A percentile compares a stretch with the other conserved stretches of the same genome.
phyloP scores from a whole-genome alignment of 148 eudicot species.

The Rhododendron simsii region DNA sequence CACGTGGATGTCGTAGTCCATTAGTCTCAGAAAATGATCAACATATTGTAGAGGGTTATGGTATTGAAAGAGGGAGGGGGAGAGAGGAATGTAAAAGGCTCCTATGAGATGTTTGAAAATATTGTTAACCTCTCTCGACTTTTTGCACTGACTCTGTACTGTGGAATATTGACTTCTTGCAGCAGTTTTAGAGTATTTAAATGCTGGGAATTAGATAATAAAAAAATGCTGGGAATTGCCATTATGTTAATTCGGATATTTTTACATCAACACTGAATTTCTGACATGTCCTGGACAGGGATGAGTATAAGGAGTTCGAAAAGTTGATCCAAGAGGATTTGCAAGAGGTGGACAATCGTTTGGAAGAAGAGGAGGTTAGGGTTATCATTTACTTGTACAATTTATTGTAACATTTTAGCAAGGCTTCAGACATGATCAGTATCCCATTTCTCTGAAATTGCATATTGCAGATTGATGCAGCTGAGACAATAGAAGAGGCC shows the following conservation, averaged over 20 bases:
- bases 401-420: not conserved
- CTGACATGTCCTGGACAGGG: conserved; percentile 43
- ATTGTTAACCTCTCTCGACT: not conserved
- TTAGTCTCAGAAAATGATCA: not conserved
- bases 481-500: conserved; percentile 84
- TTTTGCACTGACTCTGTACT: not conserved
- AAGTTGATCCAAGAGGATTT: conserved; percentile 79
- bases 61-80: not conserved
- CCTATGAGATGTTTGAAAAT: not conserved
- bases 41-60: not conserved
- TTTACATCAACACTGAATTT: not conserved
- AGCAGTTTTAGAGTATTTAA: not conserved
- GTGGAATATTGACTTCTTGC: not conserved
- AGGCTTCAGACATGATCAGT: not conserved
- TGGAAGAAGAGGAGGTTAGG: conserved; percentile 84
- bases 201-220: not conserved
- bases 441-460: not conserved
- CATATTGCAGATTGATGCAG: conserved; percentile 76
- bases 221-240: not conserved
- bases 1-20: not conserved
- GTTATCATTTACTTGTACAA: not conserved
- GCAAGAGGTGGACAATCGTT: conserved; percentile 78
- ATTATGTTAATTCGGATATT: not conserved
- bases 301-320: conserved; percentile 93
- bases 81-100: not conserved